Conservation (phyloP, 2,329 filamentous ascomycete species). For the Phyllosticta citriasiana region DNA sequence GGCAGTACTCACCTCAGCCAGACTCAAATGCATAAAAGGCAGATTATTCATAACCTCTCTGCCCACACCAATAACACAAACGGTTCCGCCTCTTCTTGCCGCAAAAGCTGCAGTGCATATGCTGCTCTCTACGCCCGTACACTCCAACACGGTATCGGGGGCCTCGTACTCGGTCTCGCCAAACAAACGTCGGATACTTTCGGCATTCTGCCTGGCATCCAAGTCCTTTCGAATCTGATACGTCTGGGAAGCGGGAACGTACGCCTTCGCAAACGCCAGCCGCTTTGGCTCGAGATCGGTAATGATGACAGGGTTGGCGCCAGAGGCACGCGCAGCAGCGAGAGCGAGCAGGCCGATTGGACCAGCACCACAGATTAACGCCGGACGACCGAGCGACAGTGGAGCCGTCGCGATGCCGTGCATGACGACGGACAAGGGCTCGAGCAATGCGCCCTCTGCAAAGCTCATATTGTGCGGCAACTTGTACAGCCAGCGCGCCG, state of each 20-base stretch:
- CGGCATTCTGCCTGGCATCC: conserved; percentile 41
- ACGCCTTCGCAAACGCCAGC: conserved; percentile 47
- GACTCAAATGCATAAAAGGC: conserved; percentile 56
- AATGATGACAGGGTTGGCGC: conserved; percentile 53
- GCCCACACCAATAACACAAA: conserved; percentile 58
- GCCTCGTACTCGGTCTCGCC: conserved; percentile 20
- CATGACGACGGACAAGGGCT: conserved; percentile 54
- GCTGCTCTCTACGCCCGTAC: conserved; percentile 56
- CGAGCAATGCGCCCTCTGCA: conserved; percentile 52
- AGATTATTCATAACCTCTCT: conserved; percentile 53
- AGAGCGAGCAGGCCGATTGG: conserved; percentile 56
- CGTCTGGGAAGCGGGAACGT: conserved; percentile 45
- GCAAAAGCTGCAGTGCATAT: conserved; percentile 49
- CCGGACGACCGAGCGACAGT: conserved; percentile 45
- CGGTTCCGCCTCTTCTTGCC: conserved; percentile 47
- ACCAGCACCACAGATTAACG: conserved; percentile 52
- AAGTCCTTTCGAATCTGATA: conserved; percentile 43
- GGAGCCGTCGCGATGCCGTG: conserved; percentile 47
- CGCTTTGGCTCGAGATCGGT: conserved; percentile 51
- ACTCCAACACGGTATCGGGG: conserved; percentile 52
- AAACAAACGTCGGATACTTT: conserved; percentile 45
- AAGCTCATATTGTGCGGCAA: conserved; percentile 48
- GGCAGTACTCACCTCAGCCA: conserved; percentile 42
- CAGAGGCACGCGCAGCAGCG: conserved; percentile 50
- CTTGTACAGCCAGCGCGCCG: conserved; percentile 43